These are phyloP conservation scores for Coccomyxa subellipsoidea DNA, from an alignment of 163 green algal genomes.

Conservation along the genomic window DNA sequence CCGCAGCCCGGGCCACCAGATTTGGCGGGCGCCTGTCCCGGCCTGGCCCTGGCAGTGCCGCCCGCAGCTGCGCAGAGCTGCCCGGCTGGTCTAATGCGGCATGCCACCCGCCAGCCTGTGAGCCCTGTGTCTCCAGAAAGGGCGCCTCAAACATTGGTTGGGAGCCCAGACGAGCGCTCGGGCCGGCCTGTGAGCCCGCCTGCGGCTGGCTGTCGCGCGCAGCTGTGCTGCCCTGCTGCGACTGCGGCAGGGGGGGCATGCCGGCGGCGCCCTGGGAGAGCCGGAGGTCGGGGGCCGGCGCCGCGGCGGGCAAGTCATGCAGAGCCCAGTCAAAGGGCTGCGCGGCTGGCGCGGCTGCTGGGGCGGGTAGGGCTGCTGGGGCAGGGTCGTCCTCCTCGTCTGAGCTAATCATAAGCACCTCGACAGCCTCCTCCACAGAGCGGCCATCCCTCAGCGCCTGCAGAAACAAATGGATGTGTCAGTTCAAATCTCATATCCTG, in stretches of 20 bases:
- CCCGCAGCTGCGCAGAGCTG: not conserved
- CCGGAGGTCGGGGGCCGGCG: not conserved
- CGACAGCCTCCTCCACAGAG: not conserved
- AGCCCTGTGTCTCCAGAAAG: not conserved
- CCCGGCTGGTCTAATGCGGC: not conserved
- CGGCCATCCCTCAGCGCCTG: constrained; percentile 15
- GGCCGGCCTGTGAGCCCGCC: not conserved
- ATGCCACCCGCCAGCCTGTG: not conserved
- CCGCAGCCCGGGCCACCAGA: not conserved
- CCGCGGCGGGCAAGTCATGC: not conserved
- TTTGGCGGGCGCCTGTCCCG: not conserved
- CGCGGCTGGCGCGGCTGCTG: not conserved
- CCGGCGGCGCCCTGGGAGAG: not conserved
- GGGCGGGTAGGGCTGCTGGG: not conserved
- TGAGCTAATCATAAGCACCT: not conserved
- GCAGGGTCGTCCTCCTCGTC: not conserved
- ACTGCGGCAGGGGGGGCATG: not conserved
- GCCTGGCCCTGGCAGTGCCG: not conserved
- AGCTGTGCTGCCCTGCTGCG: not conserved
- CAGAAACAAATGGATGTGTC: not conserved
- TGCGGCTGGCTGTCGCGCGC: not conserved
- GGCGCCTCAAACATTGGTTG: not conserved
- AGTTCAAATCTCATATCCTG: not conserved
- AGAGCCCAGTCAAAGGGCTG: not conserved
- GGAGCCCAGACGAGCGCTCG: not conserved